Evolutionary conservation across 2,329 filamentous ascomycete species (phyloP).

Genomic region (Aspergillus pseudoterreus): DNA sequence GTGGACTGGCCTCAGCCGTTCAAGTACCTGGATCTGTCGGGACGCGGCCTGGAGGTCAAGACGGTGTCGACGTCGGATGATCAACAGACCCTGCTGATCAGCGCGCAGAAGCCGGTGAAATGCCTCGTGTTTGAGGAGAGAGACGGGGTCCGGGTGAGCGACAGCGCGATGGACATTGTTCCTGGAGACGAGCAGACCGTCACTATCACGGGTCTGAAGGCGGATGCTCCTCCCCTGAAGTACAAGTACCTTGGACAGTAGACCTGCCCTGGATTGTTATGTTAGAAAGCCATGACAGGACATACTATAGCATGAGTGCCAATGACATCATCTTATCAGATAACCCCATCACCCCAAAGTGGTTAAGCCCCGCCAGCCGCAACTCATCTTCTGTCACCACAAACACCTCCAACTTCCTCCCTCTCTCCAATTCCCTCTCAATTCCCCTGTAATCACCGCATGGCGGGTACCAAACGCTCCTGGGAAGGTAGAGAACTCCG

Average conservation of each 20-base stretch:
- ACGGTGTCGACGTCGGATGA: slow-evolving; percentile 29
- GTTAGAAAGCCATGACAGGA: neutral
- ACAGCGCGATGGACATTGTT: slow-evolving; percentile 57
- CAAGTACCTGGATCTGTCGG: slow-evolving; percentile 54
- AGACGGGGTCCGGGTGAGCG: slow-evolving; percentile 51
- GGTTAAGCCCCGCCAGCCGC: neutral
- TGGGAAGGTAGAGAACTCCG: slow-evolving; percentile 34
- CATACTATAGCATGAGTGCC: neutral
- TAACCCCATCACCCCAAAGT: slow-evolving; percentile 6
- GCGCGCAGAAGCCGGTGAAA: slow-evolving; percentile 52
- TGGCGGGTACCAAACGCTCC: slow-evolving; percentile 37
- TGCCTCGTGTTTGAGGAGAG: slow-evolving; percentile 59
- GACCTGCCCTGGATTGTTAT: neutral
- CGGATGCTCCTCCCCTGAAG: slow-evolving; percentile 16
- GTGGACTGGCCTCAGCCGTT: slow-evolving; percentile 60
- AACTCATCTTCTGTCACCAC: neutral
- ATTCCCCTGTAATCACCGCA: slow-evolving; percentile 2
- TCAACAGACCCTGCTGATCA: slow-evolving; percentile 39
- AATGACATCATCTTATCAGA: slow-evolving; percentile 8
- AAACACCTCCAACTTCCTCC: neutral
- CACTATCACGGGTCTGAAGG: slow-evolving; percentile 21
- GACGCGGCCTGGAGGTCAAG: slow-evolving; percentile 47
- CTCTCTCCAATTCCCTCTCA: neutral
- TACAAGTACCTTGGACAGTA: slow-evolving; percentile 28
- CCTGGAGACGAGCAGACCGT: slow-evolving; percentile 54